Evolutionary conservation across 2,329 filamentous ascomycete genomes (phyloP), one percentile per base, ranked within the genome.

Genomic region (Phymatotrichopsis omnivora): DNA sequence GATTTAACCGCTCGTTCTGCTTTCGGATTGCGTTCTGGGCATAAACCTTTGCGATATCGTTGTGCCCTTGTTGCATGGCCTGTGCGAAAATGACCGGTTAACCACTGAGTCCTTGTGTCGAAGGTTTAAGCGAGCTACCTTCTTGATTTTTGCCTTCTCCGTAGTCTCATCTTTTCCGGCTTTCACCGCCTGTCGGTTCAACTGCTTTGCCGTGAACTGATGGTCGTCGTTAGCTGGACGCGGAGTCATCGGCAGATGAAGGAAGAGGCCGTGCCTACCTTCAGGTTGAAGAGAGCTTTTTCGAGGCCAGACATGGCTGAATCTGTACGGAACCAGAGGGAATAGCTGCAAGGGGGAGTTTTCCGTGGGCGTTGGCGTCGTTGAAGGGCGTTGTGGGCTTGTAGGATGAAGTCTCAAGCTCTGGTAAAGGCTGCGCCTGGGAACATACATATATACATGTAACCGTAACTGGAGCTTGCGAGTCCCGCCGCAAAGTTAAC

Each of bases 21-120:
- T 78, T 78, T 37, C 74, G 71, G 52, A 78, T 76, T 7, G 74
- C 73, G 59, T 77, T 78, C 56, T 75, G 71, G 22, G 74, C 75
- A 62, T 77, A 75, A 58, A 78, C 74, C 57, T 74, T 74, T 16
- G 75, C 75, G 53, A 78, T 76, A 57, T 78, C 74, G 55, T 65
- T 64, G 60, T 76, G 72, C 53, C 68, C 68, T 62, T 74, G 68
- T 60, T 74, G 71, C 62, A 78, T 75, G 23, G 74, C 75, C 70
- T 75, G 50, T 19, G 30, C n/a, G 30, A 23, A 25, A 24, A 29
- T 19, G 3, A n/a, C n/a, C n/a, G 19, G 17, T 10, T 16, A 19
- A 16, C 12, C 14, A 8, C 16, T 33, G 12, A 17, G 12, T n/a
- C n/a, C n/a, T n/a, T n/a, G n/a, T n/a, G n/a, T n/a, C n/a, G n/a